phyloP scores from a whole-genome alignment of 306 rosid genomes.

The Cyclanthera cordifolia region DNA sequence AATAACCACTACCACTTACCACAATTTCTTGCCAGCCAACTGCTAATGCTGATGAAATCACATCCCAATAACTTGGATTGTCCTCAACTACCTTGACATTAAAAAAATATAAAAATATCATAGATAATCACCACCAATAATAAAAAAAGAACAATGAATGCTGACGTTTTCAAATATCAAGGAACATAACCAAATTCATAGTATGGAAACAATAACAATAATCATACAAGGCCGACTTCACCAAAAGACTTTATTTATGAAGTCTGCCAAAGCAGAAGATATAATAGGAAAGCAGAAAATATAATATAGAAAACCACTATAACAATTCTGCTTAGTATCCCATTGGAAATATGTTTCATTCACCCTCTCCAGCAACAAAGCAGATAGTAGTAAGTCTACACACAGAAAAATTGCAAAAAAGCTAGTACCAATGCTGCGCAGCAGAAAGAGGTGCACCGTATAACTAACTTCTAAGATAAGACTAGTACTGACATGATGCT shows the following conservation, averaged over 20 bases:
- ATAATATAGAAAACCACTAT: not conserved
- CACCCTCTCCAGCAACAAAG: not conserved
- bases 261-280: not conserved
- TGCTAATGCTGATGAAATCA: constrained; percentile 61
- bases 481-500: not conserved
- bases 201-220: constrained; percentile 4
- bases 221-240: not conserved
- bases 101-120: constrained; percentile 12
- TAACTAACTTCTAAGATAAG: not conserved
- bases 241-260: not conserved
- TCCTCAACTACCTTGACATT: constrained; percentile 65
- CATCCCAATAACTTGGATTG: constrained; percentile 73
- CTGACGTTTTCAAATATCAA: not conserved
- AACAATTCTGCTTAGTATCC: not conserved
- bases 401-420: not conserved
- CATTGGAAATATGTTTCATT: not conserved
- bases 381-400: not conserved
- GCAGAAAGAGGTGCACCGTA: not conserved
- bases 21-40: constrained; percentile 93
- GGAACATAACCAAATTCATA: not conserved
- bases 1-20: constrained; percentile 48
- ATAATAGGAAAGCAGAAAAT: not conserved
- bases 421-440: not conserved
- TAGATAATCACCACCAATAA: constrained; percentile 12
- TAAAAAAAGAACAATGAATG: constrained; percentile 13